Percentiles rank a stretch among this genome's conserved stretches.
Evolutionary conservation across 2,329 filamentous ascomycete genomes (phyloP).

Genomic region (Colletotrichum sp.): DNA sequence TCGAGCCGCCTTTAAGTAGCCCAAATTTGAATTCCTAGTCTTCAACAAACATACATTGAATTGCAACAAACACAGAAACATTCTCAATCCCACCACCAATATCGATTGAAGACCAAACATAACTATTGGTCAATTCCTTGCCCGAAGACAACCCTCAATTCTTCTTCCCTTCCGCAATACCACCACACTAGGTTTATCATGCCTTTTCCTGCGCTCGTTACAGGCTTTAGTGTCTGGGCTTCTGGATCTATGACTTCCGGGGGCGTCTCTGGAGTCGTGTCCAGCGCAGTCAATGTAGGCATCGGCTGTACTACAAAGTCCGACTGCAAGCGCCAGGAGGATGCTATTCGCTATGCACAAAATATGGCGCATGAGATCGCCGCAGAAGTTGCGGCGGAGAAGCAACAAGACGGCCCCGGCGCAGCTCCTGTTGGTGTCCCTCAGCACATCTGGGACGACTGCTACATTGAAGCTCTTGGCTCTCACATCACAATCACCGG

Average conservation of each 20-base stretch:
- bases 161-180: not conserved
- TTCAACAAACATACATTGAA: not conserved
- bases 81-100: not conserved
- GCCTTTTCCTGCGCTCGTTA: not conserved
- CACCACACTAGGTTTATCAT: not conserved
- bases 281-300: not conserved
- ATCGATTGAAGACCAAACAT: not conserved
- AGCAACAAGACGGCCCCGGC: not conserved
- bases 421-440: not conserved
- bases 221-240: too few species aligned
- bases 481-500: not conserved
- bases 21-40: not conserved
- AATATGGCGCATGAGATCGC: not conserved
- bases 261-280: not conserved
- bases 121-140: not conserved
- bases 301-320: not conserved
- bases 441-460: not conserved
- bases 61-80: not conserved
- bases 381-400: not conserved
- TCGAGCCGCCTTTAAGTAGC: too few species aligned
- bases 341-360: not conserved
- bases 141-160: not conserved
- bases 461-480: not conserved
- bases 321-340: not conserved
- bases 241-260: not conserved